A percentile compares a stretch with the other conserved stretches of the same genome.
Evolutionary conservation across 1,139 yeast species (phyloP).

Genomic region (Schwanniomyces etchellsii): DNA sequence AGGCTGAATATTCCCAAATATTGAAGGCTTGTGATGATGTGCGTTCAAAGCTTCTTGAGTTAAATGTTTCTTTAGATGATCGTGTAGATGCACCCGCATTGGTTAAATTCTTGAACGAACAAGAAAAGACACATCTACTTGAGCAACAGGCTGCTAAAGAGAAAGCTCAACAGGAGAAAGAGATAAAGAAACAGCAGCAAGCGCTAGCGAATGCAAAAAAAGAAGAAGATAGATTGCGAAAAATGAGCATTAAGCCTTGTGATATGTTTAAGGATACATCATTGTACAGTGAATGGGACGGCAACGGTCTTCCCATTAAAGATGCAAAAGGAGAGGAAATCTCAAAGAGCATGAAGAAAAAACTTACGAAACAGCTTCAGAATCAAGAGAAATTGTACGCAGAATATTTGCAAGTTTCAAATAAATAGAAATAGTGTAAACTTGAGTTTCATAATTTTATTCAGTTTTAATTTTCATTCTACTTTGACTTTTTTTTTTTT

Average conservation of each 20-base stretch:
- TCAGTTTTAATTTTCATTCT: slow-evolving; percentile 1
- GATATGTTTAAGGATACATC: slow-evolving; percentile 62
- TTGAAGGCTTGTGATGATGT: slow-evolving; percentile 42
- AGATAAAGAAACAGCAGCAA: slow-evolving; percentile 33
- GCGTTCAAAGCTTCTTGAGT: slow-evolving; percentile 53
- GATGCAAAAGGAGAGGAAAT: slow-evolving; percentile 78
- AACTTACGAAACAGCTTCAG: slow-evolving; percentile 69
- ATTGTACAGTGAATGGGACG: slow-evolving; percentile 76
- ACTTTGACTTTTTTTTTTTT: slow-evolving; percentile 1
- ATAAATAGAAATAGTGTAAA: not conserved
- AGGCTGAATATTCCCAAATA: slow-evolving; percentile 50
- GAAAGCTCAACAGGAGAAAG: slow-evolving; percentile 36
- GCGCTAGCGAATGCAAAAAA: slow-evolving; percentile 46
- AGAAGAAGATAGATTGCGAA: slow-evolving; percentile 61
- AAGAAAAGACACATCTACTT: slow-evolving; percentile 64
- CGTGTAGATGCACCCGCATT: slow-evolving; percentile 76
- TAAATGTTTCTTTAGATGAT: slow-evolving; percentile 87
- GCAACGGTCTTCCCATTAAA: slow-evolving; percentile 73
- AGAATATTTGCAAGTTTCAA: slow-evolving; percentile 38
- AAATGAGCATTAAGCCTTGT: slow-evolving; percentile 63
- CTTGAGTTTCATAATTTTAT: not conserved
- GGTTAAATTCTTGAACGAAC: slow-evolving; percentile 68
- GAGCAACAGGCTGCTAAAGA: slow-evolving; percentile 59
- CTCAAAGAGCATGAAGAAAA: slow-evolving; percentile 83
- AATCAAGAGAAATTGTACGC: slow-evolving; percentile 79